A percentile compares a stretch with the other conserved stretches of the same genome.
Evolutionary conservation across 1,284 basidiomycete species (phyloP).

Genomic region (Coriolopsis trogii): DNA sequence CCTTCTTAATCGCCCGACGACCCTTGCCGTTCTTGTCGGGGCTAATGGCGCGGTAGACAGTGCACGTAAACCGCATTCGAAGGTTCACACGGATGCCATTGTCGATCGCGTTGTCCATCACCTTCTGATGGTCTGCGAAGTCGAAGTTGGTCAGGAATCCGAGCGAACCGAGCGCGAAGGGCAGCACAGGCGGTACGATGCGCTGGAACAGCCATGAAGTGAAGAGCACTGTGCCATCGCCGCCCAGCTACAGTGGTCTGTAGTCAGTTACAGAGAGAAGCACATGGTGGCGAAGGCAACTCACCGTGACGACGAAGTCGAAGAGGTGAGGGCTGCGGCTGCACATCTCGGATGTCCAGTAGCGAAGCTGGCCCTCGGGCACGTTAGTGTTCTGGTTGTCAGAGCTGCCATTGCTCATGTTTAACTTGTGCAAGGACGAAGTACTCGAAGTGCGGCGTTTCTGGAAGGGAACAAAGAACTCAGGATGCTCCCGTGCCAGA

Average conservation of each 20-base stretch:
- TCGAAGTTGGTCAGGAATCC: slow-evolving; percentile 99
- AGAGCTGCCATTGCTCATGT: slow-evolving; percentile 38
- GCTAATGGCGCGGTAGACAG: slow-evolving; percentile 89
- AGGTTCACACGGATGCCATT: slow-evolving; percentile 96
- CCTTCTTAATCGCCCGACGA: slow-evolving; percentile 88
- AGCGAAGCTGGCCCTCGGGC: slow-evolving; percentile 91
- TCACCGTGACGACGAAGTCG: slow-evolving; percentile 96
- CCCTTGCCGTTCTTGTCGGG: slow-evolving; percentile 64
- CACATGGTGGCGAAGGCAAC: slow-evolving; percentile 33
- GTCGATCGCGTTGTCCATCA: slow-evolving; percentile 91
- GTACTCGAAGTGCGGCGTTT: slow-evolving; percentile 73
- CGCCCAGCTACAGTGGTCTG: slow-evolving; percentile 71
- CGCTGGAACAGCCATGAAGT: slow-evolving; percentile 99
- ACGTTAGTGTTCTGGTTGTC: slow-evolving; percentile 16
- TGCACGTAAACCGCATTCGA: slow-evolving; percentile 99
- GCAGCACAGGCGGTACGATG: slow-evolving; percentile 96
- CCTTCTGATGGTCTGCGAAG: slow-evolving; percentile 84
- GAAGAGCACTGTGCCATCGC: slow-evolving; percentile 98
- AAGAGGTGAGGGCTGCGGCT: slow-evolving; percentile 90
- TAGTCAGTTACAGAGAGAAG: neutral
- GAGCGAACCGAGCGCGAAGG: slow-evolving; percentile 97
- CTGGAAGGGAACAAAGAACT: slow-evolving; percentile 83
- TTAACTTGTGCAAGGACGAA: slow-evolving; percentile 58
- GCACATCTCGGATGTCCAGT: slow-evolving; percentile 99
- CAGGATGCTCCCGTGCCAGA: slow-evolving; percentile 84